Conservation (phyloP, 2,329 filamentous ascomycete genomes). For the Cladophialophora yegresii region DNA sequence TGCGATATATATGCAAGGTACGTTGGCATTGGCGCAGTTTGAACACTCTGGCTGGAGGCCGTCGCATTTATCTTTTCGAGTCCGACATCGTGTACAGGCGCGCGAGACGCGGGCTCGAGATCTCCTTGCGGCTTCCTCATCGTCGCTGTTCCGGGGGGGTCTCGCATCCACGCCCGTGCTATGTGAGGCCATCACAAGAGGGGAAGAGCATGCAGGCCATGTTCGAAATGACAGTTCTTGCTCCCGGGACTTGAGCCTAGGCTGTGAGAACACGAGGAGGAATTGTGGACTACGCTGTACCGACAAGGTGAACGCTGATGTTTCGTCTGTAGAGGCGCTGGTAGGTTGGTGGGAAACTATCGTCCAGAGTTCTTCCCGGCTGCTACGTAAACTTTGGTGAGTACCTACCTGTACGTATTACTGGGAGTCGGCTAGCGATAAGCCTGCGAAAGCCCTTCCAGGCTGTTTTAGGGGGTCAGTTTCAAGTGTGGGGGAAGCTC, state of each 20-base stretch:
- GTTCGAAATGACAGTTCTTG: slow-evolving; percentile 6
- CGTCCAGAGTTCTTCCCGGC: background rate
- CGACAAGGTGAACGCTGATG: background rate
- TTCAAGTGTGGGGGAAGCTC: background rate
- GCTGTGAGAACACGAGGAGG: background rate
- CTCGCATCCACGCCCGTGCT: slow-evolving; percentile 12
- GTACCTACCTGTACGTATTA: background rate
- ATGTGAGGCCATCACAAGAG: slow-evolving; percentile 27
- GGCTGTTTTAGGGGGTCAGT: background rate
- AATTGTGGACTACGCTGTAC: background rate
- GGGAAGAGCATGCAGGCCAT: slow-evolving; percentile 19
- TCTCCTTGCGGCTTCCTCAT: slow-evolving; percentile 44
- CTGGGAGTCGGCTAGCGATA: background rate
- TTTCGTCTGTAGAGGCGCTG: background rate
- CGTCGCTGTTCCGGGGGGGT: slow-evolving; percentile 40
- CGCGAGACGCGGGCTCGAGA: slow-evolving; percentile 50
- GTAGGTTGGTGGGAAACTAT: background rate
- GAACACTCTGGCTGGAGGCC: slow-evolving; percentile 48
- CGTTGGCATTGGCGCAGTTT: slow-evolving; percentile 45
- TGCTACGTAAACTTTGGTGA: background rate
- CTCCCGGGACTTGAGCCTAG: background rate
- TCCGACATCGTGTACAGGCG: slow-evolving; percentile 50
- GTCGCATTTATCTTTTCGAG: slow-evolving; percentile 46
- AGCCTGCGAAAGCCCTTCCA: background rate
- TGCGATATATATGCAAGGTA: slow-evolving; percentile 49